These are phyloP conservation scores for Haplographium delicatum DNA, from an alignment of 495 filamentous ascomycete species.

Conservation along the genomic window DNA sequence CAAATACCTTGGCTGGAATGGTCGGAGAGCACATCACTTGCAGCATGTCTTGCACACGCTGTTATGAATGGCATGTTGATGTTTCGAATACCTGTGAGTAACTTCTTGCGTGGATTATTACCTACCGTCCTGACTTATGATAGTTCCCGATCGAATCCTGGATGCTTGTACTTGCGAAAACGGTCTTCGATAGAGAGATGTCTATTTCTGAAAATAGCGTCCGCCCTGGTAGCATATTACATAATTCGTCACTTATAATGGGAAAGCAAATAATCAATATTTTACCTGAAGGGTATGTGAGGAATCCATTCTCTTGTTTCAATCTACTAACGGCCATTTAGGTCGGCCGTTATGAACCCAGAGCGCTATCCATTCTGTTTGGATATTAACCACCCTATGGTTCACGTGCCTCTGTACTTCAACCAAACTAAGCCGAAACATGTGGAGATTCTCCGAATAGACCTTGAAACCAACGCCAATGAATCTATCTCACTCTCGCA, in stretches of 20 bases:
- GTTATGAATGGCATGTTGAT: constrained; percentile 77
- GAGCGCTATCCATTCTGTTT: constrained; percentile 72
- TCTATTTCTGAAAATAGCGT: constrained; percentile 86
- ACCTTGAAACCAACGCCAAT: constrained; percentile 70
- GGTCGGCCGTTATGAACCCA: constrained; percentile 83
- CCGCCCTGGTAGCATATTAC: constrained; percentile 75
- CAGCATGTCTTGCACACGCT: constrained; percentile 61
- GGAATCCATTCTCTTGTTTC: neutral
- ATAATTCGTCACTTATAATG: constrained; percentile 87
- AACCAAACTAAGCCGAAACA: constrained; percentile 85
- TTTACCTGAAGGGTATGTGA: constrained; percentile 80
- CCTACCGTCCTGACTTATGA: constrained; percentile 18
- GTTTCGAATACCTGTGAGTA: constrained; percentile 77
- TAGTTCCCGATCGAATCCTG: constrained; percentile 63
- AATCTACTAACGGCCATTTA: constrained; percentile 29
- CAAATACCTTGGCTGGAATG: constrained; percentile 96
- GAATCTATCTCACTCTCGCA: constrained; percentile 70
- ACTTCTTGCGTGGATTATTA: neutral
- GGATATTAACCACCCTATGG: constrained; percentile 50
- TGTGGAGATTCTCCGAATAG: constrained; percentile 78
- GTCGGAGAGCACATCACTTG: constrained; percentile 62
- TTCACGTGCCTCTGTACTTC: constrained; percentile 77
- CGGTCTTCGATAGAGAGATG: constrained; percentile 84
- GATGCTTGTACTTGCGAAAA: constrained; percentile 60
- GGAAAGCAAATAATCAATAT: constrained; percentile 97